Percentiles rank a stretch among this genome's conserved stretches.
These are phyloP conservation scores for Gossypium rotundifolium DNA, from an alignment of 345 rosid genomes.

Conservation along the genomic window DNA sequence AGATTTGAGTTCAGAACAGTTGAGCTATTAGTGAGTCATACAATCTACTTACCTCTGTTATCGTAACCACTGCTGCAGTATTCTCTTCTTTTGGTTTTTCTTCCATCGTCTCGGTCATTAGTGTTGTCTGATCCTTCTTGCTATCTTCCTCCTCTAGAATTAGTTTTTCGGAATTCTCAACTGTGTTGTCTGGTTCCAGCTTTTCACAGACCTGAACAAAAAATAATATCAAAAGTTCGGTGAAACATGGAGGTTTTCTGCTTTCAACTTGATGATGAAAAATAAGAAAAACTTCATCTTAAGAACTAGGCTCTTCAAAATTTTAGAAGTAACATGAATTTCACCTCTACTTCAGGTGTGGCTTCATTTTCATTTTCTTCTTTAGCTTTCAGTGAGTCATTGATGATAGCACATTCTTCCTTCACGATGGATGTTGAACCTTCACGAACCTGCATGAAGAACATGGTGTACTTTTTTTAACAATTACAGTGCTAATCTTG, in stretches of 20 bases:
- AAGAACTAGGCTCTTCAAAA: too few relatives aligned
- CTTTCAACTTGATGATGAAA: background rate
- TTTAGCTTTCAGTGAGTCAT: too few relatives aligned
- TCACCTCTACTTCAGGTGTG: too few relatives aligned
- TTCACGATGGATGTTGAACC: too few relatives aligned
- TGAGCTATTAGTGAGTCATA: background rate
- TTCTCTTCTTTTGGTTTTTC: conserved; percentile 6
- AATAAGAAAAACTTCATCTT: too few relatives aligned
- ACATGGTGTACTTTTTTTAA: too few relatives aligned
- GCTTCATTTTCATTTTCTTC: too few relatives aligned
- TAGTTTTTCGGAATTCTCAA: background rate
- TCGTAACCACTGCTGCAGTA: background rate
- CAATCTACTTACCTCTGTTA: conserved; percentile 18
- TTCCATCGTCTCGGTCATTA: background rate
- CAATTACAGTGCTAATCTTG: too few relatives aligned
- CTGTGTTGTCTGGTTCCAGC: background rate
- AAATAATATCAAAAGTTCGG: background rate
- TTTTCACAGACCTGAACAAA: background rate
- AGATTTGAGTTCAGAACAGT: background rate
- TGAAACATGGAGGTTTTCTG: background rate
- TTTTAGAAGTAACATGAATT: too few relatives aligned
- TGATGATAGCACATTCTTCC: too few relatives aligned
- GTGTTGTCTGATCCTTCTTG: background rate
- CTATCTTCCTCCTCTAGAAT: background rate
- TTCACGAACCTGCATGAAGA: too few relatives aligned